Evolutionary conservation across 2,329 filamentous ascomycete species (phyloP).

Genomic region (Fusarium anthophilum): DNA sequence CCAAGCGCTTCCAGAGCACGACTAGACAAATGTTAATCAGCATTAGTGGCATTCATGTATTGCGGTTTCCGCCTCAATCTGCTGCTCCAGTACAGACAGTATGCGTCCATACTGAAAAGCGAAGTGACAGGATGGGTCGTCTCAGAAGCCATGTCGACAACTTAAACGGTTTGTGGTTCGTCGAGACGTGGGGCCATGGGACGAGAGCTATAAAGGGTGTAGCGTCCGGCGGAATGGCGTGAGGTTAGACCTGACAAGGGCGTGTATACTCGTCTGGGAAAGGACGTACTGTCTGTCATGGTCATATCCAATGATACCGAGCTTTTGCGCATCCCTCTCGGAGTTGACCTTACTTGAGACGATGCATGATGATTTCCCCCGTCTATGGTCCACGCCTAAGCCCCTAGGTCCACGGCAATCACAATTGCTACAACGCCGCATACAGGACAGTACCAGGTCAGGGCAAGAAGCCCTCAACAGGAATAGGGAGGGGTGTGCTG

Average conservation of each 20-base stretch:
- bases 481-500: conserved; percentile 17
- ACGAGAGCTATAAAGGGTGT: conserved; percentile 41
- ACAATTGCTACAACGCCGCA: conserved; percentile 12
- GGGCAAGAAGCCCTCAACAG: conserved; percentile 20
- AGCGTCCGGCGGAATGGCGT: conserved; percentile 44
- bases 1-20: conserved; percentile 12
- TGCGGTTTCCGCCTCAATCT: conserved; percentile 26
- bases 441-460: neutral
- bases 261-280: conserved; percentile 38
- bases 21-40: conserved; percentile 25
- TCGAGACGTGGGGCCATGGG: conserved; percentile 41
- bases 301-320: conserved; percentile 25
- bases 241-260: conserved; percentile 37
- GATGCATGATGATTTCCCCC: conserved; percentile 30
- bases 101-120: conserved; percentile 15
- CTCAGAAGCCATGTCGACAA: conserved; percentile 24
- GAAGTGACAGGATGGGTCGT: conserved; percentile 36
- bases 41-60: conserved; percentile 15
- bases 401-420: conserved; percentile 35
- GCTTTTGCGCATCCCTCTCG: conserved; percentile 22
- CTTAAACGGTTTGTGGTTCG: conserved; percentile 33
- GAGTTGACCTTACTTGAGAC: conserved; percentile 29
- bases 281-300: conserved; percentile 17
- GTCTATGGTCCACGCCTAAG: conserved; percentile 17
- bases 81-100: conserved; percentile 13